phyloP scores from a whole-genome alignment of 2,329 filamentous ascomycete genomes.

The Scortechinia acanthostroma region DNA sequence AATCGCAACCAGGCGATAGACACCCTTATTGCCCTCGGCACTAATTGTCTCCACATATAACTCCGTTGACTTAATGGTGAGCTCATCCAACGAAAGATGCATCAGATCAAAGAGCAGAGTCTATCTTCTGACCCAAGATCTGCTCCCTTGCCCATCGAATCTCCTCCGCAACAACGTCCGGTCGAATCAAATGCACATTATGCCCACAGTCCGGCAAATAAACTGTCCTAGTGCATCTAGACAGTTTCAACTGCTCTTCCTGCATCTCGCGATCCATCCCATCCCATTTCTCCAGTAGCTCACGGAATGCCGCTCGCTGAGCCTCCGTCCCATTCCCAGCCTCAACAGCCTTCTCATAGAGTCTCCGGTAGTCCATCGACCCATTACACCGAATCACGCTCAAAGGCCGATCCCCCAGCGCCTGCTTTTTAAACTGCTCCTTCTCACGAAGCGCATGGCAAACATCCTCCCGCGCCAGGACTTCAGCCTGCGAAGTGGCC shows the following conservation, averaged over 20 bases:
- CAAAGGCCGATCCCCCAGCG: constrained; percentile 17
- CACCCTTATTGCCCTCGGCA: too few species aligned
- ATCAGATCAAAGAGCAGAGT: too few species aligned
- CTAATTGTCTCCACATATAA: too few species aligned
- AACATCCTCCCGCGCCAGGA: constrained; percentile 9
- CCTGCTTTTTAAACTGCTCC: constrained; percentile 15
- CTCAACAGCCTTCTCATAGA: constrained; percentile 19
- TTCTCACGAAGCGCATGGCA: constrained; percentile 17
- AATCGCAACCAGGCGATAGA: too few species aligned
- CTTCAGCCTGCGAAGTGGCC: constrained; percentile 12
- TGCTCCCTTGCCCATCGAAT: constrained; percentile 26
- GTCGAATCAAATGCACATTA: constrained; percentile 22
- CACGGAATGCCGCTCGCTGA: not conserved
- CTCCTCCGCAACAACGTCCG: constrained; percentile 23
- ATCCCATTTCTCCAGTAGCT: not conserved
- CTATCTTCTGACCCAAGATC: too few species aligned
- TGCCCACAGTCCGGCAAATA: constrained; percentile 23
- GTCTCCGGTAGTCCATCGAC: constrained; percentile 17
- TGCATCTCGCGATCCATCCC: not conserved
- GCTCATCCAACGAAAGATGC: too few species aligned
- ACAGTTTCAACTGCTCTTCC: constrained; percentile 12
- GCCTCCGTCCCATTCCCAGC: not conserved
- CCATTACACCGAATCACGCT: constrained; percentile 23
- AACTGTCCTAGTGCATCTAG: constrained; percentile 15
- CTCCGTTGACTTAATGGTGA: too few species aligned